These are phyloP conservation scores for Eragrostis tef DNA, from an alignment of 202 grass and related monocot species.

Conservation along the genomic window DNA sequence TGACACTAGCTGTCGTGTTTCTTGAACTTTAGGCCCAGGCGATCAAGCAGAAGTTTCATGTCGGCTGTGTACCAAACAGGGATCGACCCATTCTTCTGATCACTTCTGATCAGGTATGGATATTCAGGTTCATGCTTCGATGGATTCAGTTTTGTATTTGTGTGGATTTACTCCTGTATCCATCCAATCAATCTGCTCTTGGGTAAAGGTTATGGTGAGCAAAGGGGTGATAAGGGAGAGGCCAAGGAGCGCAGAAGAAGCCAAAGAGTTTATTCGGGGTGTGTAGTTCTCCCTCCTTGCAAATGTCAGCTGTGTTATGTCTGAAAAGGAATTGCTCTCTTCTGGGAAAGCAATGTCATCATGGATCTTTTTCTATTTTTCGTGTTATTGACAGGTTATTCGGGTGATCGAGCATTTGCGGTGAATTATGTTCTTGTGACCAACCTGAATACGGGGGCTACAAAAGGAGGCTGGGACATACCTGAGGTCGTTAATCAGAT, in stretches of 20 bases:
- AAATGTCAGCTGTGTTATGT: neutral
- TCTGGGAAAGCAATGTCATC: neutral
- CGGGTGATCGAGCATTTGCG: slow-evolving; percentile 57
- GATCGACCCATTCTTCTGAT: slow-evolving; percentile 50
- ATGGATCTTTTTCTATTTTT: no score
- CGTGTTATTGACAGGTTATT: slow-evolving; percentile 49
- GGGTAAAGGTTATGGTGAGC: slow-evolving; percentile 59
- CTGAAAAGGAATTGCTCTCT: neutral
- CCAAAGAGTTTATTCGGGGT: slow-evolving; percentile 70
- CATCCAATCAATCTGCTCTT: neutral
- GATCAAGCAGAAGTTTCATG: slow-evolving; percentile 50
- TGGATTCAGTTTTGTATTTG: neutral
- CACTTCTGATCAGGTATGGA: slow-evolving; percentile 63
- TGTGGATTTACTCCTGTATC: neutral
- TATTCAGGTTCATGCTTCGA: neutral
- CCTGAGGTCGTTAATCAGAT: slow-evolving; percentile 46
- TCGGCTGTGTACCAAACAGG: neutral
- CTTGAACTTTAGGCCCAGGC: slow-evolving; percentile 56
- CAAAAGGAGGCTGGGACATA: slow-evolving; percentile 67
- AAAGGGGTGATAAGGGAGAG: slow-evolving; percentile 56
- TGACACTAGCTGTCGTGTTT: neutral
- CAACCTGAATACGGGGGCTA: slow-evolving; percentile 59
- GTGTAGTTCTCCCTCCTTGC: neutral
- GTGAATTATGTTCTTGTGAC: slow-evolving; percentile 74
- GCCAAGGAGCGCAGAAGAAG: slow-evolving; percentile 56